Evolutionary conservation across 768 basidiomycete genomes (phyloP), one percentile per base, ranked within the genome.

Genomic region (Hericium erinaceus): DNA sequence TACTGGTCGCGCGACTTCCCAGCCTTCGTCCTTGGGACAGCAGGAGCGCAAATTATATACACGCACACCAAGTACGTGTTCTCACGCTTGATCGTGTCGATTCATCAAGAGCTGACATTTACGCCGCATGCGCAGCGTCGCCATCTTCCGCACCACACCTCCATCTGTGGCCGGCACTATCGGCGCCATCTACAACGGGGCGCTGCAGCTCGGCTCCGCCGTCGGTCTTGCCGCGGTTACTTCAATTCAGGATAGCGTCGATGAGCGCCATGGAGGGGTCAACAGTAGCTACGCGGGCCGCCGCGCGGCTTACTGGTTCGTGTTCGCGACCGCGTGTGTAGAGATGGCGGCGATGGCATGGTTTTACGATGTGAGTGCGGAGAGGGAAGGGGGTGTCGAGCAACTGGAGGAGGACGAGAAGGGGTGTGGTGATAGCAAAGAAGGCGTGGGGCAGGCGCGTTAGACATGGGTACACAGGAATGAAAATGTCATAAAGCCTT

Each of bases 111-210:
- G 33, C 33, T 2, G n/a, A 7, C 11, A 20, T 20, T 4, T 52
- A 22, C 28, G 38, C 15, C 13, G 54, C 24, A 2, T 51, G 54
- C n/a, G 2, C 54, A 81, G 77, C 62, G 77, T 82, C 52, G 78
- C 79, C 13, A 72, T 82, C 39, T 75, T 83, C 67, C 74, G 71
- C 58, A 73, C 73, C 37, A 74, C 73, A 5, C 80, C 80, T 3
- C 58, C 76, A 6, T 70, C 71, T 20, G 75, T 78, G 64, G 73
- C 79, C 5, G 81, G 82, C 39, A 78, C 76, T 3, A 73, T 81
- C 12, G 79, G 79, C 20, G 82, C 81, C 15, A 76, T 83, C 38
- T 80, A 80, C 70, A 80, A 79, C 57, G 73, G 75, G 20, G 77
- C 78, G 9, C 72, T 81, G 2, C 79, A 83, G 64, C 68, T 80